Base-by-base conservation (phyloP, 495 filamentous ascomycete species). In the Lepraria neglecta region DNA sequence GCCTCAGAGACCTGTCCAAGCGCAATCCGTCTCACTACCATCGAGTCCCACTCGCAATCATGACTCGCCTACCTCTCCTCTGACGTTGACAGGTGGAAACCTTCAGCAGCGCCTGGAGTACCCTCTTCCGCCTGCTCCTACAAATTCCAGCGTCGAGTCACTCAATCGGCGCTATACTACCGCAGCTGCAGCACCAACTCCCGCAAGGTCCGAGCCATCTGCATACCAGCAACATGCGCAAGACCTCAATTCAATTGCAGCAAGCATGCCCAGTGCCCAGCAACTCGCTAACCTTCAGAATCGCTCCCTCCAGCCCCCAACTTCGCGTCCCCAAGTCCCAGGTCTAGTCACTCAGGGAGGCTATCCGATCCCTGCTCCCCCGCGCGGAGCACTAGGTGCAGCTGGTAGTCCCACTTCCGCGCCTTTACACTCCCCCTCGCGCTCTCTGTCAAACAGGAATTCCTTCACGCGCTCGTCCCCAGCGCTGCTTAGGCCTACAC, bases 401-500 rank as follows among this genome's bases (percentile, higher is more conserved):
- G 62, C 71, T 75, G 42, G 75, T 73, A 24, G 76, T 44, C 55
- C 46, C 74, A 27, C 69, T 74, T 21, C 73, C 74, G 56, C 73
- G 70, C 14, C 77, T 75, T 64, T 77, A 28, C 33, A 45, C 28
- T 62, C 58, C 15, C 38, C 51, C 15, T 57, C 58, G 45, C 33
- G n/a, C 17, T 64, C 31, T 31, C 33, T 44, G 14, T 62, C 57
- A 44, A n/a, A 27, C 10, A 56, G 62, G 4, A 62, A 56, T n/a
- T 59, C 66, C 15, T 62, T 61, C 28, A 35, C 66, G 17, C 64
- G 64, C 56, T 68, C 66, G 33, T 62, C 64, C 28, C 70, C 64
- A 15, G 58, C 61, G 33, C 66, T 71, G 6, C 70, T 78, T 21
- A 75, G 78, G 11, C 80, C 81, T 21, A 69, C 74, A 0, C 75